Evolutionary conservation across 2,329 filamentous ascomycete species (phyloP).

Genomic region (Verticillium zaregamsianum): DNA sequence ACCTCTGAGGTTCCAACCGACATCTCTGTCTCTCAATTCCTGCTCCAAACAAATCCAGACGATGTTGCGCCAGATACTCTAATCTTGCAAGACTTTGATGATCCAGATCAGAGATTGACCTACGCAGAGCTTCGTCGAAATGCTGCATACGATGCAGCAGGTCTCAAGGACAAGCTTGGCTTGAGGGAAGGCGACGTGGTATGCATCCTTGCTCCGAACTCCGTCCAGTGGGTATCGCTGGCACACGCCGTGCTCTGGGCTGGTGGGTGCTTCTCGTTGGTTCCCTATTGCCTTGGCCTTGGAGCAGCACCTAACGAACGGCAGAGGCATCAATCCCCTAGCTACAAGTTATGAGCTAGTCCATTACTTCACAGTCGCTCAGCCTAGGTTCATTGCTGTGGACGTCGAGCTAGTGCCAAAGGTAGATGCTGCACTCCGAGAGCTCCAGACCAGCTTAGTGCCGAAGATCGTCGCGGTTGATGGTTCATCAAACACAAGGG

Average conservation of each 20-base stretch:
- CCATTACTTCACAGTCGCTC: slow-evolving; percentile 16
- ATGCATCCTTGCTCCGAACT: slow-evolving; percentile 17
- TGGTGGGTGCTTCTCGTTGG: slow-evolving; percentile 17
- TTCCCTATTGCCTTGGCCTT: not conserved
- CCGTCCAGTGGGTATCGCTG: slow-evolving; percentile 14
- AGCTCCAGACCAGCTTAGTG: not conserved
- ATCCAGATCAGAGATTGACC: slow-evolving; percentile 10
- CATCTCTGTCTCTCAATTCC: slow-evolving; percentile 18
- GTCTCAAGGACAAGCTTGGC: slow-evolving; percentile 4
- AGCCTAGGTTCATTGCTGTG: slow-evolving; percentile 13
- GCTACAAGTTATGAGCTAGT: slow-evolving; percentile 17
- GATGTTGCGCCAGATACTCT: slow-evolving; percentile 15
- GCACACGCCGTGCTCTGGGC: slow-evolving; percentile 17
- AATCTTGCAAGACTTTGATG: slow-evolving; percentile 18
- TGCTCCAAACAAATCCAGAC: slow-evolving; percentile 18
- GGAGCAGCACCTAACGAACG: not conserved
- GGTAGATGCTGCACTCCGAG: slow-evolving; percentile 2
- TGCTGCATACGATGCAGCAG: slow-evolving; percentile 13
- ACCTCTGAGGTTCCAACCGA: slow-evolving; percentile 13
- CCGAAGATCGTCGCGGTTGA: not conserved
- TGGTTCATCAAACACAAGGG: not conserved
- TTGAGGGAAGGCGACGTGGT: slow-evolving; percentile 14
- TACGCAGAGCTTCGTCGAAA: slow-evolving; percentile 12
- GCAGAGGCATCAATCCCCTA: slow-evolving; percentile 16
- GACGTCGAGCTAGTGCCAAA: slow-evolving; percentile 7